These are phyloP conservation scores for Colletotrichum endophyticum DNA, from an alignment of 2,329 filamentous ascomycete species.

Conservation along the genomic window DNA sequence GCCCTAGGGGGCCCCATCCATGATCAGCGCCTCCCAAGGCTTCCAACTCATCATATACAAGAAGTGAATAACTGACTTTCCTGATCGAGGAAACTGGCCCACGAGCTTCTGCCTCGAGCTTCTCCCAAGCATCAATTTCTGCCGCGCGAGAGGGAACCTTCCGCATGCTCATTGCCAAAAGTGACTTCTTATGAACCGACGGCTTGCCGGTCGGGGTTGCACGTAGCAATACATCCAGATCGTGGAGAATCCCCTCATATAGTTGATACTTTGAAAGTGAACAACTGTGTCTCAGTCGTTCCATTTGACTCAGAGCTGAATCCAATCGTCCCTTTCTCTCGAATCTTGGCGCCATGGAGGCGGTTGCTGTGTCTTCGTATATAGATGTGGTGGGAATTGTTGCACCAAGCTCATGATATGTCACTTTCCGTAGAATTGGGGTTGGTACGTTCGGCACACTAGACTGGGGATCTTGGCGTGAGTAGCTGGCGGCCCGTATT, in stretches of 20 bases:
- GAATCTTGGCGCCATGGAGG: neutral
- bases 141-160: slow-evolving; percentile 52
- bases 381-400: neutral
- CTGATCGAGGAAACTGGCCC: slow-evolving; percentile 39
- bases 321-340: neutral
- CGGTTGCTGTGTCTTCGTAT: neutral
- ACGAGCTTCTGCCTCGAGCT: slow-evolving; percentile 38
- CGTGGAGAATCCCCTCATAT: slow-evolving; percentile 37
- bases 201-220: slow-evolving; percentile 22
- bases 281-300: slow-evolving; percentile 13
- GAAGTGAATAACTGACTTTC: slow-evolving; percentile 42
- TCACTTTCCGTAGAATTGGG: slow-evolving; percentile 12
- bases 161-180: slow-evolving; percentile 54
- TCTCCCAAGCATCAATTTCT: slow-evolving; percentile 47
- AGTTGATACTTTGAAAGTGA: slow-evolving; percentile 29
- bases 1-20: slow-evolving; percentile 52
- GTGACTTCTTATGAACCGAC: slow-evolving; percentile 33
- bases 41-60: slow-evolving; percentile 56
- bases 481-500: neutral
- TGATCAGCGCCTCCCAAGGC: slow-evolving; percentile 39
- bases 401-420: neutral
- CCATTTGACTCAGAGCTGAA: neutral
- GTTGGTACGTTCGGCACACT: slow-evolving; percentile 1
- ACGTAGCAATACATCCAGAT: slow-evolving; percentile 32
- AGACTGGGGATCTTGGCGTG: neutral